phyloP scores from a whole-genome alignment of 148 eudicot species.

The Camellia japonica region DNA sequence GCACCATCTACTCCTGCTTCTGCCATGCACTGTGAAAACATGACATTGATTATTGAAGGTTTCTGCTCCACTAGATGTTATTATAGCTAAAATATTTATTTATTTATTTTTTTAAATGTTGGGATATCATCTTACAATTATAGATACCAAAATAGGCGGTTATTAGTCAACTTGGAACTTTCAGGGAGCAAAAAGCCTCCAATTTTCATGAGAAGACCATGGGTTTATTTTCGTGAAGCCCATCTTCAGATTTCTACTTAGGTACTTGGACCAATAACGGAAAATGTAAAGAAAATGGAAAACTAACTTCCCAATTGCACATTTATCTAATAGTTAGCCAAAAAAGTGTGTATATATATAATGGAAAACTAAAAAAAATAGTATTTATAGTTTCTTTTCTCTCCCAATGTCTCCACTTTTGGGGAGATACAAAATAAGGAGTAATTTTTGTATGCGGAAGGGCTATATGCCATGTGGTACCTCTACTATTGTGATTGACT shows the following conservation, averaged over 20 bases:
- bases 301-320: no score
- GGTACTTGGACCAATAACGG: not conserved
- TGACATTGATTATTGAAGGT: not conserved
- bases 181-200: not conserved
- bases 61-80: not conserved
- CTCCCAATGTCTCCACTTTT: no score
- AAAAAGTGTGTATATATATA: no score
- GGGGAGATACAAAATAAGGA: no score
- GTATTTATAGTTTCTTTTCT: no score
- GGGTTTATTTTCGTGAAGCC: not conserved
- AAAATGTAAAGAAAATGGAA: no score
- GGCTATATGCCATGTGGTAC: no score
- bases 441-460: no score
- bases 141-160: not conserved
- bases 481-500: no score
- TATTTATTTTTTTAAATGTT: no score
- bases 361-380: no score
- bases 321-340: no score
- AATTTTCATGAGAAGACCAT: not conserved
- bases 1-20: conserved; percentile 90
- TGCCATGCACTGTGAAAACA: conserved; percentile 59
- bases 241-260: not conserved
- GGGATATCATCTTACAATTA: not conserved
- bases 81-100: not conserved
- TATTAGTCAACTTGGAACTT: not conserved